Evolutionary conservation across 108 stramenopile genomes (phyloP).

Genomic region (Pelagomonas calceolata): DNA sequence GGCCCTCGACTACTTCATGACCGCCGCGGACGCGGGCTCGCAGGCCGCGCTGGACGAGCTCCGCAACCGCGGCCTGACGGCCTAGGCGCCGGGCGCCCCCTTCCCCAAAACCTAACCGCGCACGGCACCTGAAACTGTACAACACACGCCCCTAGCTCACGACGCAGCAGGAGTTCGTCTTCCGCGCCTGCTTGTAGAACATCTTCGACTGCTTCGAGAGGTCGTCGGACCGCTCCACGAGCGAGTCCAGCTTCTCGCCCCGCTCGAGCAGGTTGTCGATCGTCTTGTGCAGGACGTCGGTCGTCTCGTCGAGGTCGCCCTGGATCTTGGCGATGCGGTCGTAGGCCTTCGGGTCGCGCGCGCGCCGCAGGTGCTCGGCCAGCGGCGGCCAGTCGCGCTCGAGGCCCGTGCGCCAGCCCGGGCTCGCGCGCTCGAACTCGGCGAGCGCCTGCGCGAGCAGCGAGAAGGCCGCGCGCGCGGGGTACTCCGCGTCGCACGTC

Average conservation of each 20-base stretch:
- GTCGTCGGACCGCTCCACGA: conserved; percentile 91
- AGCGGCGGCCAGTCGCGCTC: conserved; percentile 35
- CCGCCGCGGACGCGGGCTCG: no score
- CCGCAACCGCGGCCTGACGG: no score
- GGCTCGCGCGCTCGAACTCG: conserved; percentile 56
- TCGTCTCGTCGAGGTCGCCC: conserved; percentile 96
- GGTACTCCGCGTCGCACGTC: conserved; percentile 91
- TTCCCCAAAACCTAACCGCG: no score
- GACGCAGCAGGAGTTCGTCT: conserved; percentile 96
- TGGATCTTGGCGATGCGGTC: conserved; percentile 98
- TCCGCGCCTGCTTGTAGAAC: conserved; percentile 98
- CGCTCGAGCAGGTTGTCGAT: conserved; percentile 93
- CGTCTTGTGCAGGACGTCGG: conserved; percentile 92
- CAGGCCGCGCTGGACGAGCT: no score
- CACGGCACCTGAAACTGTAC: no score
- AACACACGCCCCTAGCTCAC: conserved; percentile 56
- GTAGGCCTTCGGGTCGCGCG: conserved; percentile 75
- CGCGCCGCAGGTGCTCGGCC: conserved; percentile 34
- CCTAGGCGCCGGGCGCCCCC: no score
- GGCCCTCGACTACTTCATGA: no score
- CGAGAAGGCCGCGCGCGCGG: conserved; percentile 93
- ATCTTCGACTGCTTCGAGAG: conserved; percentile 90
- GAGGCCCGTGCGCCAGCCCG: conserved; percentile 22
- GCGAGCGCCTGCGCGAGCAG: conserved; percentile 86
- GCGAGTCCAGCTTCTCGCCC: conserved; percentile 90